phyloP scores from a whole-genome alignment of 2,329 filamentous ascomycete species.

The Aspergillus cejpii region DNA sequence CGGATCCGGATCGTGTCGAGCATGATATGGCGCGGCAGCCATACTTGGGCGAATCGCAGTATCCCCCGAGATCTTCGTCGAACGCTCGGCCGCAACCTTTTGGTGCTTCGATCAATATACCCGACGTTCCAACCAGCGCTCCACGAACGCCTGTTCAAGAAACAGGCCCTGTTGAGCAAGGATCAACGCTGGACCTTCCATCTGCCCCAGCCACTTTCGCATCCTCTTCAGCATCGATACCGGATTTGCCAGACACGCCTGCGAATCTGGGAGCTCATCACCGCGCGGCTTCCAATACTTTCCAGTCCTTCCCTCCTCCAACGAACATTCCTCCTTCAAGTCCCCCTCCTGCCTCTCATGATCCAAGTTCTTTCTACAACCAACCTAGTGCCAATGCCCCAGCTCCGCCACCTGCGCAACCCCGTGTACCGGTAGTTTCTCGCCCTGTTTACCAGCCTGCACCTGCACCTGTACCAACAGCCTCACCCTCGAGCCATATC shows the following conservation, averaged over 20 bases:
- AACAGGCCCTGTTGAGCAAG: slow-evolving; percentile 32
- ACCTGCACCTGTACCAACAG: slow-evolving; percentile 15
- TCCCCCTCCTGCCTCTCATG: slow-evolving; percentile 14
- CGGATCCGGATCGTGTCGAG: slow-evolving; percentile 45
- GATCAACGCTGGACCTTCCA: slow-evolving; percentile 32
- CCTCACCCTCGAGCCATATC: slow-evolving; percentile 16
- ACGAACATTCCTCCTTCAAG: slow-evolving; percentile 24
- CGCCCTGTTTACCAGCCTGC: slow-evolving; percentile 16
- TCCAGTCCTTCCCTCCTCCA: slow-evolving; percentile 41
- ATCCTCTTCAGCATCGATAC: slow-evolving; percentile 20
- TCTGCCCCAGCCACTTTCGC: slow-evolving; percentile 35
- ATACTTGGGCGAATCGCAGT: slow-evolving; percentile 46
- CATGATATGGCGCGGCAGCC: slow-evolving; percentile 43
- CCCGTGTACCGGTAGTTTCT: slow-evolving; percentile 21
- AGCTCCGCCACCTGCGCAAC: slow-evolving; percentile 21
- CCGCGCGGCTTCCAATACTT: slow-evolving; percentile 23
- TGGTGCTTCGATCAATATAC: slow-evolving; percentile 17
- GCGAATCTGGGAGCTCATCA: slow-evolving; percentile 14
- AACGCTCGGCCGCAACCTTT: slow-evolving; percentile 29
- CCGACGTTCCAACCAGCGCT: slow-evolving; percentile 21
- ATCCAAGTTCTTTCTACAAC: slow-evolving; percentile 22
- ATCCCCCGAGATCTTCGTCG: slow-evolving; percentile 42
- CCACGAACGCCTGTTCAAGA: slow-evolving; percentile 22
- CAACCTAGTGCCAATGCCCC: slow-evolving; percentile 13
- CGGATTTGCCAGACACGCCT: slow-evolving; percentile 31